Percentiles rank a stretch among this genome's conserved stretches.
Evolutionary conservation across 352 stramenopile species (phyloP).

Genomic region (Pythium myriotylum): DNA sequence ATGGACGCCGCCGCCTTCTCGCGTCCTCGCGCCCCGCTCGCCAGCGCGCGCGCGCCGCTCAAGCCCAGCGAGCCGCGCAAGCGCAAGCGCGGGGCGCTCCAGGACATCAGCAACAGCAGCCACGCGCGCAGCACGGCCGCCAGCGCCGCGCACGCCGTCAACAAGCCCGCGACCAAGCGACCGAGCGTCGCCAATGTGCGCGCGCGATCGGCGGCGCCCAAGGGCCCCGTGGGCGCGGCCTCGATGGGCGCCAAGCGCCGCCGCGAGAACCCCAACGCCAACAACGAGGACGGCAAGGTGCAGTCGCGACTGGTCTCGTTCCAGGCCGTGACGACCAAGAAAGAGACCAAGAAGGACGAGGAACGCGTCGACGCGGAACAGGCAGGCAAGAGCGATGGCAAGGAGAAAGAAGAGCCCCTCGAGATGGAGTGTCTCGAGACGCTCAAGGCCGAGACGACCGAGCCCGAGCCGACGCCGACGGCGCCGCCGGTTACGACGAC

Average conservation of each 20-base stretch:
- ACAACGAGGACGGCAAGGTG: constrained; percentile 53
- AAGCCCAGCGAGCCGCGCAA: constrained; percentile 47
- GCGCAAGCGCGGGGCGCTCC: constrained; percentile 73
- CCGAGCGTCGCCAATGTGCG: constrained; percentile 6
- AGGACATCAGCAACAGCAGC: constrained; percentile 81
- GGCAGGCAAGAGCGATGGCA: neutral
- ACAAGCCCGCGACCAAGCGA: constrained; percentile 31
- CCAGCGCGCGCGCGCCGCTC: too few species aligned
- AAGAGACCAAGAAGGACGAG: constrained; percentile 7
- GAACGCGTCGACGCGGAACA: neutral
- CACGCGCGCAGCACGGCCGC: constrained; percentile 37
- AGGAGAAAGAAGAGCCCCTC: neutral
- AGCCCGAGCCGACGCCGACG: constrained; percentile 10
- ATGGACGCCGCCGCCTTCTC: constrained; percentile 10
- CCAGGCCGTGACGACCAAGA: constrained; percentile 35
- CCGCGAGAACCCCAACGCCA: constrained; percentile 44
- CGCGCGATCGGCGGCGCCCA: neutral
- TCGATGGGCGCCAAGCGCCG: constrained; percentile 30
- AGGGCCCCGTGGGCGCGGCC: neutral
- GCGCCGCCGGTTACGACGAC: neutral
- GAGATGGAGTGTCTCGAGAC: constrained; percentile 25
- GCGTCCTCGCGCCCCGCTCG: too few species aligned
- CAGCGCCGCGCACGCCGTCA: constrained; percentile 20
- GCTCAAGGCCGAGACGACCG: constrained; percentile 16
- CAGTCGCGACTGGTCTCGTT: constrained; percentile 77